These are phyloP conservation scores for Seminavis robusta DNA, from an alignment of 108 stramenopile genomes.

Conservation along the genomic window DNA sequence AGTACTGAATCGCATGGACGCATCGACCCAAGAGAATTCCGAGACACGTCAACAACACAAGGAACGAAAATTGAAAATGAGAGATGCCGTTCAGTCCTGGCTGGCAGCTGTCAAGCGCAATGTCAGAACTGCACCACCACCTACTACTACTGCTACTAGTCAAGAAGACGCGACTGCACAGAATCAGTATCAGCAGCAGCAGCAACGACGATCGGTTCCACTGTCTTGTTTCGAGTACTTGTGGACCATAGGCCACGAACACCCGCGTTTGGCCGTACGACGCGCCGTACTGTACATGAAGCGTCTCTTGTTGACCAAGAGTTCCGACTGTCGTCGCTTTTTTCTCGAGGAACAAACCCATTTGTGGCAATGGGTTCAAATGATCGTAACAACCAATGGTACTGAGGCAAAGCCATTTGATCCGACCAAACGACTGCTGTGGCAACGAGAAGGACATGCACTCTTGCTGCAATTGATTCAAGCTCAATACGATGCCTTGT, in stretches of 20 bases:
- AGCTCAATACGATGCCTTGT: conserved; percentile 17
- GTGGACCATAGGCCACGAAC: conserved; percentile 23
- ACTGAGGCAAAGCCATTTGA: conserved; percentile 1
- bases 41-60: conserved; percentile 1
- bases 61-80: conserved; percentile 1
- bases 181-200: not conserved
- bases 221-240: conserved; percentile 31
- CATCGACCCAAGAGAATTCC: not conserved
- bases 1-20: conserved; percentile 23
- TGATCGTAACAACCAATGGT: not conserved
- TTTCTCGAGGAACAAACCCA: conserved; percentile 14
- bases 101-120: conserved; percentile 29
- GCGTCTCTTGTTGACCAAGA: conserved; percentile 27
- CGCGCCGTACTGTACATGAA: conserved; percentile 32
- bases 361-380: conserved; percentile 8
- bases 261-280: conserved; percentile 22
- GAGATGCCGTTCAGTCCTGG: conserved; percentile 22
- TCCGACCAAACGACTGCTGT: not conserved
- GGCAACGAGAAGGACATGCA: conserved; percentile 27
- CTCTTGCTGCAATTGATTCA: conserved; percentile 12
- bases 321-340: conserved; percentile 26
- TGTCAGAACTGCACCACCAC: no score
- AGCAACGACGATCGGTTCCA: conserved; percentile 13
- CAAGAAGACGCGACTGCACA: not conserved
- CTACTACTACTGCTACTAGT: not conserved